Evolutionary conservation across 2,329 filamentous ascomycete species (phyloP).

Genomic region (Pseudogymnoascus sp.): DNA sequence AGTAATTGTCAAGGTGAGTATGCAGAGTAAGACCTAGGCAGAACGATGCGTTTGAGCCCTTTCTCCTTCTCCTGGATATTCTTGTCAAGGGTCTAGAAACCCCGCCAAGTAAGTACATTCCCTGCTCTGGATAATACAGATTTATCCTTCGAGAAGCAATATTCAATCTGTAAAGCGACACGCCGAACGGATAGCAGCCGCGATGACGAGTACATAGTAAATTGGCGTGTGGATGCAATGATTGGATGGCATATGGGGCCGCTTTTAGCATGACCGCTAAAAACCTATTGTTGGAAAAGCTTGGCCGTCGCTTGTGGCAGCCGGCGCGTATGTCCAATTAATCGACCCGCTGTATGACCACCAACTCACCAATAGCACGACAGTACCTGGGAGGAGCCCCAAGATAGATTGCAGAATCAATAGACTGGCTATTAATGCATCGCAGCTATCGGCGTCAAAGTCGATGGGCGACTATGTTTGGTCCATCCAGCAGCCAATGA

Average conservation of each 20-base stretch:
- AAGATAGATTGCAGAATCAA: slow-evolving; percentile 3
- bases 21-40: background rate
- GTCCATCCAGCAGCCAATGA: background rate
- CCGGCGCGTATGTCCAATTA: slow-evolving; percentile 4
- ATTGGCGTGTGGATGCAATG: background rate
- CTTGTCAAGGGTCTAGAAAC: background rate
- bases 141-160: slow-evolving; percentile 1
- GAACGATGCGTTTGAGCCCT: background rate
- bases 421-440: slow-evolving; percentile 8
- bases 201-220: background rate
- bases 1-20: background rate
- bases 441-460: background rate
- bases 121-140: background rate
- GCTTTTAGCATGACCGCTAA: background rate
- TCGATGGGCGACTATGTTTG: slow-evolving; percentile 1
- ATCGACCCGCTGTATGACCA: background rate
- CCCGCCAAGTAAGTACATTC: background rate
- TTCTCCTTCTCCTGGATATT: background rate
- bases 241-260: slow-evolving; percentile 2
- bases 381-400: background rate
- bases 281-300: background rate
- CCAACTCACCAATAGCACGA: background rate
- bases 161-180: slow-evolving; percentile 7
- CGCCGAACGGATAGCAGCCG: background rate
- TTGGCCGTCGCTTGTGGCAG: slow-evolving; percentile 4